Evolutionary conservation across 139 green algal species (phyloP), one percentile per base, ranked within the genome.

Genomic region (Chlorokybus atmophyticus): DNA sequence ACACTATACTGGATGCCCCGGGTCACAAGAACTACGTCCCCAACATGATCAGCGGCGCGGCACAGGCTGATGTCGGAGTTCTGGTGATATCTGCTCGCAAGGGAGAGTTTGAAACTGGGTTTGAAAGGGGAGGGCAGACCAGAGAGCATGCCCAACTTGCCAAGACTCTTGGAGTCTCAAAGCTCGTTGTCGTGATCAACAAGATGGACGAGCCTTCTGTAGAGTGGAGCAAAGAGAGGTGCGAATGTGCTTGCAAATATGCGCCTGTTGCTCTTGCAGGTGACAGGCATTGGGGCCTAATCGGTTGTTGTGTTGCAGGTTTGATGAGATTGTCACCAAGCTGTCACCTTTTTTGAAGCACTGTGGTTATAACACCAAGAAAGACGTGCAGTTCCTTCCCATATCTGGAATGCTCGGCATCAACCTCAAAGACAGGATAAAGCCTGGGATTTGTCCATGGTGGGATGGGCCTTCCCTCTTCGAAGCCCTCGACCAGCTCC

Each of bases 401-500:
- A 88, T 97, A 59, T 88, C 80, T 0, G 90, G 87, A 6, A 78
- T 97, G 56, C 64, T 79, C 31, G 92, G 91, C 0, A 62, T 79
- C 47, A 97, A 97, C 79, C 85, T 99, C 59, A 81, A 79, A 29
- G 52, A 61, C 39, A 48, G 51, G 19, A 49, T 93, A 51, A 7
- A 29, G 4, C 59, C 60, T 48, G 64, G 78, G 27, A 38, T 64
- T 59, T 95, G 85, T 71, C 40, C 67, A 35, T 93, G 86, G 86
- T 94, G 82, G 57, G 60, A 83, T 14, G 85, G 86, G n/a, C 74
- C 76, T 29, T 80, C 77, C 7, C 78, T 99, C 25, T 99, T 99
- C 60, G 71, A 94, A 54, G 64, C 78, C 29, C 75, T 98, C 35
- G 90, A 97, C 71, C 57, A 60, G 35, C 77, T 94, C 2, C 79